Conservation (phyloP, 805 yeast species). For the Ogataea ganodermae region DNA sequence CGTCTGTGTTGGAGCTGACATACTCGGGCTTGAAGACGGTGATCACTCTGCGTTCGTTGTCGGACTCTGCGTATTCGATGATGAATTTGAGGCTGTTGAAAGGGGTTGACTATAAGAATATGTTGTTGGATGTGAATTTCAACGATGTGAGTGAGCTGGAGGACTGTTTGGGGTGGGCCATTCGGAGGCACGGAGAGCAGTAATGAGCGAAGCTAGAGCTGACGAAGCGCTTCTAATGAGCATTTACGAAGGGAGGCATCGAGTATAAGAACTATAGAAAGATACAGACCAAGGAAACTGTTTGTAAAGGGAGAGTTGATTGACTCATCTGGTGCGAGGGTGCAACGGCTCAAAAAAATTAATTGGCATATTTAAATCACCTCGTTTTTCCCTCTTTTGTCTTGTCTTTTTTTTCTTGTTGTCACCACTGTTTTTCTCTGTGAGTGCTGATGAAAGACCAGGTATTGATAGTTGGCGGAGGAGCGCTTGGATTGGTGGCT, state of each 20-base stretch:
- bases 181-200: conserved; percentile 28
- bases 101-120: conserved; percentile 22
- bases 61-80: conserved; percentile 20
- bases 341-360: conserved; percentile 51
- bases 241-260: background rate
- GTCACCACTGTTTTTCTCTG: too few relatives aligned
- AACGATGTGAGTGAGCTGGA: conserved; percentile 54
- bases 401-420: too few relatives aligned
- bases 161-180: conserved; percentile 59
- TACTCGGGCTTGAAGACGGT: conserved; percentile 15
- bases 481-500: conserved; percentile 82
- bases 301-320: too few relatives aligned
- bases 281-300: too few relatives aligned
- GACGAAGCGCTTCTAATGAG: background rate
- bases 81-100: conserved; percentile 15
- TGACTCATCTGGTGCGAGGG: conserved; percentile 49
- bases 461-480: conserved; percentile 74
- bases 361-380: too few relatives aligned
- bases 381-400: too few relatives aligned
- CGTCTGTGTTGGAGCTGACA: conserved; percentile 22
- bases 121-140: conserved; percentile 47
- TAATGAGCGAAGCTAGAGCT: background rate
- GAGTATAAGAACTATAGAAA: too few relatives aligned
- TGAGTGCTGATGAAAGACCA: conserved; percentile 25
- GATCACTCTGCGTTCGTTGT: conserved; percentile 17